Evolutionary conservation across 768 basidiomycete genomes (phyloP), one percentile per base, ranked within the genome.

Genomic region (Pisolithus marmoratus): DNA sequence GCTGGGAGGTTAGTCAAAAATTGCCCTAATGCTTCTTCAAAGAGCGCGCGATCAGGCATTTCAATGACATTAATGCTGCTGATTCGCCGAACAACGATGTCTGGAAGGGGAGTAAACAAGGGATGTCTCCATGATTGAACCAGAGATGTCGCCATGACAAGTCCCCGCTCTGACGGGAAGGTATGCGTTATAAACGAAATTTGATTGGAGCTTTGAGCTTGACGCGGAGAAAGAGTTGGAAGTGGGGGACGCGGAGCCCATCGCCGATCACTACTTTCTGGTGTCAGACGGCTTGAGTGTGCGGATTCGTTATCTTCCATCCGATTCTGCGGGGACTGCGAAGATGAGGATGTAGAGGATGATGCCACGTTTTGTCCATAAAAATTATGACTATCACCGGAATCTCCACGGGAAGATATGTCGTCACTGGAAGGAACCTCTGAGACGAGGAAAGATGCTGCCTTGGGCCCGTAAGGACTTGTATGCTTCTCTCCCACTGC

Each of bases 61-160:
- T 85, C 83, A 38, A 74, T 71, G 20, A 77, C 72, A 58, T 76
- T 77, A 41, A 82, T 70, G 23, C 70, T 71, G 45, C 65, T 67
- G 60, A 94, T 74, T 58, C 79, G 66, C 63, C 84, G 68, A 57
- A 78, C 59, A 52, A 88, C 72, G 55, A 68, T 63, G 45, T 79
- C 72, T 3, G 84, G 85, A 46, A 87, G 78, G 2, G 83, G 77
- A 23, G 78, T 72, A 59, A 85, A 86, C 9, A 74, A 66, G 3
- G 76, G 73, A 56, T 84, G 76, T 45, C 58, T 63, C 85, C 85
- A 87, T 4, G 81, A 79, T 56, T 83, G 78, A 49, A 82, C 62
- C 46, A 68, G 70, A 19, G 75, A 66, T 46, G 69, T 73, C 14
- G 72, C 71, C 34, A 72, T 58, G 19, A 71, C 58, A 56, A 70